Base-by-base conservation (phyloP, 306 rosid species). In the Medicago arabica region DNA sequence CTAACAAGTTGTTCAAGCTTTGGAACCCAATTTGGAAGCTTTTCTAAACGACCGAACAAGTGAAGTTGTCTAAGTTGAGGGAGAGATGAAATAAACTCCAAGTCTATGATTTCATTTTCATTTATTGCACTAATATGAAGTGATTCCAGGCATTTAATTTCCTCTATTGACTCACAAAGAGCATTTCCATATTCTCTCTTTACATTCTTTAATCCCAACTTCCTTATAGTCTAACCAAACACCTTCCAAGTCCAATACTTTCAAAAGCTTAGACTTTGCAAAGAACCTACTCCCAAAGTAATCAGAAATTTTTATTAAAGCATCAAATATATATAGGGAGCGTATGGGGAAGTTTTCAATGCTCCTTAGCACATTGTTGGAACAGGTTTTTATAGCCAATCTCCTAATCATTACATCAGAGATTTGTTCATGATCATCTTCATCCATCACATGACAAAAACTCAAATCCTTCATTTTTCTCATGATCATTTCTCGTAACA, bases 231-330 rank as follows among this genome's bases (percentile, higher is more conserved):
- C 9, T 43, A 72, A 9, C 7, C 3, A 2, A 4, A 9, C 15
- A 23, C 38, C 74, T 66, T 76, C 74, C 7, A 76, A 76, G 16
- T 76, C 80, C 53, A 76, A 8, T 25, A 76, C 74, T 68, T 41
- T 76, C 9, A 76, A 38, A 40, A 39, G 74, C 46, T 8, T 66
- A 4, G 50, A 66, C 17, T 76, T 25, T 38, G 13, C n/a, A 54
- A 19, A 18, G 58, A 75, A 2, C 4, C 18, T 47, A 18, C 31
- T 14, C 39, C 54, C 4, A 65, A 50, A 75, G 4, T 51, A 1
- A 9, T 51, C 12, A 3, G 34, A 34, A 3, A 51, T 18, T 2
- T 3, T 17, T 1, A 7, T 23, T 3, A 15, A 49, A 49, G 17
- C 23, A 17, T 13, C 5, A 4, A 75, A 75, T 5, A 38, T 25